Evolutionary conservation across 495 filamentous ascomycete species (phyloP), one percentile per base, ranked within the genome.

Genomic region (Lentithecium fluviatile): DNA sequence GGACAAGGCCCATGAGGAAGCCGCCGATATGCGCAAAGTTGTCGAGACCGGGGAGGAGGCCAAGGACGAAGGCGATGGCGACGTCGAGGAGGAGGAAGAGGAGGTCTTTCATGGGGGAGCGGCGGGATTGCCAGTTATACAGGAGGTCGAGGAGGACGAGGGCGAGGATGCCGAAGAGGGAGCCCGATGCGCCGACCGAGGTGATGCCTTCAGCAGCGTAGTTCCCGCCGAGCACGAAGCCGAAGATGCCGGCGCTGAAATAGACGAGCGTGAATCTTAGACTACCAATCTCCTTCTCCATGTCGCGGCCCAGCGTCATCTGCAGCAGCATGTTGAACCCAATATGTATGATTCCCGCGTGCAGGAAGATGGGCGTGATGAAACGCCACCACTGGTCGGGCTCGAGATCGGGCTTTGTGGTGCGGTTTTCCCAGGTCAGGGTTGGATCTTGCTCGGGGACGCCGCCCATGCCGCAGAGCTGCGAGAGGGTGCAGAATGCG

Each of bases 1-100:
- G 81, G 5, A 86, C 87, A 15, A 98, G 74, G 0, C 94, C 94
- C 86, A 96, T 94, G 50, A 95, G 75, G 70, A 98, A 97, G 8
- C 94, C 94, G 34, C 94, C 94, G 59, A 98, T 96, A 68, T 98
- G 94, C 23, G 88, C 86, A 76, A 98, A 98, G 74, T 98, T 98
- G 77, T 98, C 94, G 43, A 98, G 75, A 7, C 91, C 93, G 0
- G 94, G 94, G 0, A 98, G 82, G 19, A 98, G 82, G 34, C 94
- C 94, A 12, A 98, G 82, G 3, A 92, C 90, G 67, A 98, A 96
- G 0, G 91, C 91, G 56, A 98, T 88, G 56, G 82, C 78, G 42
- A 97, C 83, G 67, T 95, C 90, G 53, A 97, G 72, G 37, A 90
- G 59, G 75, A 98, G 88, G 74, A 91, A 92, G 37, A 88, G 72